Conservation (phyloP, 202 grass and related monocot genomes). For the Dendrocalamus latiflorus region DNA sequence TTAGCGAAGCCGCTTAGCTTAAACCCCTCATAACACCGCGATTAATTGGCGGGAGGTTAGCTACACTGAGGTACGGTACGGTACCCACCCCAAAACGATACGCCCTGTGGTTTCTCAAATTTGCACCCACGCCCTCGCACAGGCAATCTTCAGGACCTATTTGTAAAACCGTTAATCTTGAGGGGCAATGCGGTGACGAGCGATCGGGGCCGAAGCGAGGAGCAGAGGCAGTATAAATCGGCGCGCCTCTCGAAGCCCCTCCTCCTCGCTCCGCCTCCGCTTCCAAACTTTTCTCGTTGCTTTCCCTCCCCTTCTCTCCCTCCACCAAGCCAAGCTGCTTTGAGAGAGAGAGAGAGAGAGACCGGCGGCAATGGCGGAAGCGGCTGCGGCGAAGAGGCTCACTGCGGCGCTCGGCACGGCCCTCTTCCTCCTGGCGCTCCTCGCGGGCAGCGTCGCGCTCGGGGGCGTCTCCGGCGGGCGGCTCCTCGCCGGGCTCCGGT, state of each 20-base stretch:
- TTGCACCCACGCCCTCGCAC: rapidly evolving
- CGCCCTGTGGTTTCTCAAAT: rapidly evolving
- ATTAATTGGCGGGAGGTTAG: conserved; percentile 19
- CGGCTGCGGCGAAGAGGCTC: background rate
- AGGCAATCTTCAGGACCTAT: rapidly evolving
- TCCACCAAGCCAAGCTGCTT: background rate
- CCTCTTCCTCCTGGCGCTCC: background rate
- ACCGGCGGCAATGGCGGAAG: conserved; percentile 14
- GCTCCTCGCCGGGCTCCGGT: conserved; percentile 10
- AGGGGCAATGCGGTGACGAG: conserved; percentile 37
- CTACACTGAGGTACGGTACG: background rate
- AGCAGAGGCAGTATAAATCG: conserved; percentile 27
- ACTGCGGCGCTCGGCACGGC: background rate
- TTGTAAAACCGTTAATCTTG: rapidly evolving
- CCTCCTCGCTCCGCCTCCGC: background rate
- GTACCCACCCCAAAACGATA: rapidly evolving
- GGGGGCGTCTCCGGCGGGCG: background rate
- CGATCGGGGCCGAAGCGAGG: background rate
- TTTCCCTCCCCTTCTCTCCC: background rate
- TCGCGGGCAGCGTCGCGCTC: background rate
- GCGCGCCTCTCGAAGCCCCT: conserved; percentile 24
- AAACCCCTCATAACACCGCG: background rate
- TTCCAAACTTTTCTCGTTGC: background rate
- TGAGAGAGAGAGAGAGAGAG: background rate
- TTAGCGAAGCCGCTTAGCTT: background rate